Evolutionary conservation across 176 grass and related monocot species (phyloP), one percentile per base, ranked within the genome.

Genomic region (Oryza meyeriana): DNA sequence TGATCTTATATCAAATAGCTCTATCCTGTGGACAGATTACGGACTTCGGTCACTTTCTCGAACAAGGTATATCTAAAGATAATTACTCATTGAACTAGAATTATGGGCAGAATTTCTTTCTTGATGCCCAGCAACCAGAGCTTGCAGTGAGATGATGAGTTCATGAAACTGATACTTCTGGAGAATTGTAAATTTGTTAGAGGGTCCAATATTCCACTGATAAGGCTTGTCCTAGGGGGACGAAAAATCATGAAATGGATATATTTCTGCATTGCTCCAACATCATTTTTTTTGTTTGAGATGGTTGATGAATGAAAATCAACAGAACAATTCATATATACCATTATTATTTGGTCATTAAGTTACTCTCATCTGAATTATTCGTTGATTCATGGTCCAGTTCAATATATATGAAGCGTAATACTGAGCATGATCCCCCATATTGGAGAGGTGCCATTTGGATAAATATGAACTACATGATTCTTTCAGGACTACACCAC

Each of bases 391-490:
- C 44, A 57, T 74, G 59, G 24, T 94, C 41, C 90, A 98, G 95
- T 72, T 91, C 95, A 47, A 71, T 98, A 66, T 95, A 98, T 69
- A 98, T 98, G 95, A 98, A 94, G 71, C 88, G 81, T 22, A 98
- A 98, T 12, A 98, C 95, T 1, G 87, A 98, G 57, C 95, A 98
- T 85, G 95, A 98, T 2, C 71, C 95, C 0, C 95, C 95, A 47
- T 98, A 98, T 31, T 98, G 95, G 95, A 93, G 95, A 91, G 95
- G 95, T n/a, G 83, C 95, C 50, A 91, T 98, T 75, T 98, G 95
- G 95, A 93, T 98, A 88, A 98, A 98, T 73, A 98, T 98, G 86
- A 98, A 98, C 64, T 95, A 98, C 88, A 89, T 98, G 92, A 89
- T 90, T 80, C 95, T 98, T 83, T 98, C 95, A 63, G 90, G 84